These are phyloP conservation scores for Knoxdaviesia proteae DNA, from an alignment of 2,329 filamentous ascomycete genomes.

Conservation along the genomic window DNA sequence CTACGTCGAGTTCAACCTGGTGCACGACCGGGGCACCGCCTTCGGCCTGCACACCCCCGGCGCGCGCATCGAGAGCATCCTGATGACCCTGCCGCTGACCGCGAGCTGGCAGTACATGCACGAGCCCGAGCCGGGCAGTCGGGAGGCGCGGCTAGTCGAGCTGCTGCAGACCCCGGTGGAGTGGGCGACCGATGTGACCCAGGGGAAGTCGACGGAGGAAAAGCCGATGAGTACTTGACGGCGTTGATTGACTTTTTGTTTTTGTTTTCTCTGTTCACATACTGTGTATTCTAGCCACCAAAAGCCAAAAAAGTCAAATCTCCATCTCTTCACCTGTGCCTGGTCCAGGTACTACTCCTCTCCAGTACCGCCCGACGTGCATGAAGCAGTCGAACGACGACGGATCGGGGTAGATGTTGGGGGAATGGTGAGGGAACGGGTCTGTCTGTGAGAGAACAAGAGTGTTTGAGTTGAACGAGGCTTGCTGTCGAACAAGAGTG, in stretches of 20 bases:
- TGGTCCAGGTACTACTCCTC: too few relatives aligned
- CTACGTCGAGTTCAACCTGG: conserved; percentile 96
- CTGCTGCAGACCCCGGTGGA: conserved; percentile 44
- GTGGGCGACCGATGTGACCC: conserved; percentile 30
- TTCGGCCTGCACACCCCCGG: conserved; percentile 90
- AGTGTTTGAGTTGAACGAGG: too few relatives aligned
- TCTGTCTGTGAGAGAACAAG: too few relatives aligned
- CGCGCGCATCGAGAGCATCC: conserved; percentile 80
- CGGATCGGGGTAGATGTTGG: too few relatives aligned
- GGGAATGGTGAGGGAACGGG: too few relatives aligned
- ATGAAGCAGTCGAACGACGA: too few relatives aligned
- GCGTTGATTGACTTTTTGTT: background rate
- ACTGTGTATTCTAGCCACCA: too few relatives aligned
- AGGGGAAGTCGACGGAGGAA: too few relatives aligned
- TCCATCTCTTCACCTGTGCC: too few relatives aligned
- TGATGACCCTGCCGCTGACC: conserved; percentile 90
- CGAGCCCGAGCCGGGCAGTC: conserved; percentile 49
- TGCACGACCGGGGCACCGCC: conserved; percentile 85
- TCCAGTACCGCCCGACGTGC: too few relatives aligned
- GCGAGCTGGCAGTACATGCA: conserved; percentile 96
- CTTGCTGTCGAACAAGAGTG: too few relatives aligned
- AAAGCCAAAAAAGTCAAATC: too few relatives aligned
- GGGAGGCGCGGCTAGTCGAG: conserved; percentile 64
- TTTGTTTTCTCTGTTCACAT: background rate
- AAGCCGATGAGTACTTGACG: background rate